Base-by-base conservation (phyloP, 345 rosid genomes). In the Eucalyptus erythrocorys region DNA sequence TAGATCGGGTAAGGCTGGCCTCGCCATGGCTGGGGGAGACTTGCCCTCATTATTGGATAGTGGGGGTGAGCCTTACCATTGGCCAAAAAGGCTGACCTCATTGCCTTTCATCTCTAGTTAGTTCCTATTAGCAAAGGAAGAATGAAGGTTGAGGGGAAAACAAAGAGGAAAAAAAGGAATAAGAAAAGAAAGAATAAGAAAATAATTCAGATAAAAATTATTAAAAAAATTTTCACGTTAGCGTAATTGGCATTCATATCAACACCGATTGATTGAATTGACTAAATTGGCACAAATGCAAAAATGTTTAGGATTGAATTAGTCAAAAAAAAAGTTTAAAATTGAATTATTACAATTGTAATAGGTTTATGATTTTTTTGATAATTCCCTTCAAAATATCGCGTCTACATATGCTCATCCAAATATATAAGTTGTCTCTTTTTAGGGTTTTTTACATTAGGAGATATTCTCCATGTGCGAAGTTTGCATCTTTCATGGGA, bases 181-280 rank as follows among this genome's bases (percentile, higher is more conserved):
- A 51, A 51, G 55, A 21, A 51, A 51, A 19, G 57, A 51, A 51
- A 21, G 26, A 51, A 51, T 3, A 51, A 51, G 2, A 51, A 51
- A 19, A 51, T 51, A 19, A 51, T 51, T 51, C 55, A 51, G 19
- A 51, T 51, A 19, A 51, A 51, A 51, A 21, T 21, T 19, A 19
- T 51, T 51, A 19, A 51, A 51, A 51, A 3, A 0, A 17, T 1
- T 19, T 0, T 51, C 0, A 51, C 2, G 0, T 51, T 0, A 51
- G 10, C 1, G 0, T 51, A 51, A 1, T 51, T 51, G 10, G 10
- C 26, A 51, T 21, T 21, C 57, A 3, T 10, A 51, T 7, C 0
- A 21, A 0, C 0, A 21, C 57, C 26, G 0, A 21, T 2, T 26
- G 0, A 51, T 51, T 3, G 0, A 51, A 51, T 51, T 1, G 10